Conservation (phyloP, 257 asterid genomes). For the Ligustrum vulgare region DNA sequence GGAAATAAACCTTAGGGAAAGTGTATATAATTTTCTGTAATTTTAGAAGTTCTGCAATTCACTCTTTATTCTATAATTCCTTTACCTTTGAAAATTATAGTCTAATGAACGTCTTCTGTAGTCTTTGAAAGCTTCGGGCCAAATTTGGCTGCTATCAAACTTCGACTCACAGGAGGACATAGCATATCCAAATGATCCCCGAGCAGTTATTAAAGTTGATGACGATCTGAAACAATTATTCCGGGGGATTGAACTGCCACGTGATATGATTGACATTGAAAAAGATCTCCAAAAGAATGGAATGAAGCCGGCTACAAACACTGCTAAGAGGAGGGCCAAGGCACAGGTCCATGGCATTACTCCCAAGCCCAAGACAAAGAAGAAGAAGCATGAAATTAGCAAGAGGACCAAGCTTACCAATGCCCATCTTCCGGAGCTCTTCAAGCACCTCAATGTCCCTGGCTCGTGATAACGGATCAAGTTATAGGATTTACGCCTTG, state of each 20-base stretch:
- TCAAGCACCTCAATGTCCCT: constrained; percentile 45
- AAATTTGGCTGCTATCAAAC: constrained; percentile 71
- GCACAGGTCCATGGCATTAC: constrained; percentile 52
- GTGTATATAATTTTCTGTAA: not conserved
- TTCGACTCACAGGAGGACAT: constrained; percentile 80
- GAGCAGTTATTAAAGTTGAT: constrained; percentile 58
- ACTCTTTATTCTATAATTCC: not conserved
- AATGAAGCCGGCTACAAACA: constrained; percentile 86
- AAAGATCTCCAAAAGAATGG: constrained; percentile 87
- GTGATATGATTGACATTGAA: constrained; percentile 83
- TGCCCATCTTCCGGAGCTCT: constrained; percentile 85
- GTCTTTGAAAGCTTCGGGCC: constrained; percentile 69
- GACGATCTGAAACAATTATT: constrained; percentile 67
- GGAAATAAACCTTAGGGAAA: not conserved
- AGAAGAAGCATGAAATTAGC: constrained; percentile 79
- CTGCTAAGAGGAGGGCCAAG: constrained; percentile 75
- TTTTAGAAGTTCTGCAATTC: not conserved
- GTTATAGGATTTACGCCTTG: not conserved
- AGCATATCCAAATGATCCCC: constrained; percentile 76
- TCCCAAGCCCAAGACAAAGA: constrained; percentile 58
- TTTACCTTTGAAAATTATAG: not conserved
- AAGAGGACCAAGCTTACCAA: constrained; percentile 93
- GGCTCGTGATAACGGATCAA: constrained; percentile 25
- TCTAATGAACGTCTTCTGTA: constrained; percentile 21
- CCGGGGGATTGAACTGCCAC: constrained; percentile 74